Conservation (phyloP, 805 yeast genomes). For the Maudiozyma bulderi region DNA sequence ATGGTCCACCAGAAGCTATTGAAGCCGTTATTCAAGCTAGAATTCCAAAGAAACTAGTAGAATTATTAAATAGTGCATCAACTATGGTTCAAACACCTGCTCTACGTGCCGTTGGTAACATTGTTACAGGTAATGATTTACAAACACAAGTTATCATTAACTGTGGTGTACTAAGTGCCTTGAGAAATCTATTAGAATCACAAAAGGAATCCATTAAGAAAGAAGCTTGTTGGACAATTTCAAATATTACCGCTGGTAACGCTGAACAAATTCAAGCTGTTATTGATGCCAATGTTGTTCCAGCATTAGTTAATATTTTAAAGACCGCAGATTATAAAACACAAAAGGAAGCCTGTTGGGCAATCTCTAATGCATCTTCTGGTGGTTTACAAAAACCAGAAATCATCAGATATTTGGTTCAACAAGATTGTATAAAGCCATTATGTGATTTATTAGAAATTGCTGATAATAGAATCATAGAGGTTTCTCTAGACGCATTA, state of each 20-base stretch:
- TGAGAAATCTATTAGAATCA: conserved; percentile 68
- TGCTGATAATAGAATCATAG: conserved; percentile 86
- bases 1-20: conserved; percentile 86
- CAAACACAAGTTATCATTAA: conserved; percentile 95
- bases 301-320: conserved; percentile 75
- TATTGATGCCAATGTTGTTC: conserved; percentile 86
- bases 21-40: conserved; percentile 96
- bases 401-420: conserved; percentile 84
- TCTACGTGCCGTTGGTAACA: conserved; percentile 92
- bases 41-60: conserved; percentile 89
- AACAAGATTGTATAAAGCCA: conserved; percentile 95
- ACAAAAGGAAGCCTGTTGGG: conserved; percentile 99
- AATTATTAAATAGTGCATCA: conserved; percentile 73
- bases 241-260: conserved; percentile 96
- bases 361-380: conserved; percentile 92
- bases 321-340: conserved; percentile 88
- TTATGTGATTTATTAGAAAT: conserved; percentile 82
- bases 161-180: conserved; percentile 81
- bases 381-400: conserved; percentile 91
- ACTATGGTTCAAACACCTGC: conserved; percentile 94
- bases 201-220: conserved; percentile 88
- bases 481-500: conserved; percentile 89
- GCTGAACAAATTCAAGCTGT: conserved; percentile 94
- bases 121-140: conserved; percentile 91
- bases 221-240: conserved; percentile 98